These are phyloP conservation scores for Acrasis kona DNA, from an alignment of 78 protist species.

Conservation along the genomic window DNA sequence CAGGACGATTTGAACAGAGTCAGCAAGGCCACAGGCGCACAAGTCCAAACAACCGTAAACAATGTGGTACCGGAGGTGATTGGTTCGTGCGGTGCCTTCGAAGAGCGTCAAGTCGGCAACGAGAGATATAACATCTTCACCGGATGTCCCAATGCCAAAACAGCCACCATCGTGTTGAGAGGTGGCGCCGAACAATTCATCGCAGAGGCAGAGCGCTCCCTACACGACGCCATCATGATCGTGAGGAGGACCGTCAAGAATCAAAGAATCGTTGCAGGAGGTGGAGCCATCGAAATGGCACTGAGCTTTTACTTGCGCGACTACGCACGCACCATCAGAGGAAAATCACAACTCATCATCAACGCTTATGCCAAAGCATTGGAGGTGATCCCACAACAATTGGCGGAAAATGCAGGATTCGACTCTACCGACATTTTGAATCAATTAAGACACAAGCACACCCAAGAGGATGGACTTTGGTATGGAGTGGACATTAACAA, in stretches of 20 bases:
- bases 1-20: conserved; percentile 85
- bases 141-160: conserved; percentile 68
- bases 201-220: conserved; percentile 95
- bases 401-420: conserved; percentile 96
- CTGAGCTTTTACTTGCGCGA: conserved; percentile 74
- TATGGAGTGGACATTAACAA: conserved; percentile 91
- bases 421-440: conserved; percentile 95
- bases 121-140: conserved; percentile 93
- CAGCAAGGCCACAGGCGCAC: conserved; percentile 69
- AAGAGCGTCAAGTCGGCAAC: conserved; percentile 94
- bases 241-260: conserved; percentile 85
- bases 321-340: conserved; percentile 58
- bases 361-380: conserved; percentile 91
- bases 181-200: conserved; percentile 99
- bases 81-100: conserved; percentile 94
- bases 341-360: conserved; percentile 92
- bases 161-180: conserved; percentile 93
- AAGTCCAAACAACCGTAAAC: conserved; percentile 78
- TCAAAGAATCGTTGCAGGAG: conserved; percentile 92
- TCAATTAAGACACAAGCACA: conserved; percentile 90
- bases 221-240: conserved; percentile 97
- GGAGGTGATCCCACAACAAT: conserved; percentile 92
- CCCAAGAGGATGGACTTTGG: conserved; percentile 41
- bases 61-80: conserved; percentile 52
- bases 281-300: conserved; percentile 99